These are phyloP conservation scores for Hygrophorus russula DNA, from an alignment of 768 basidiomycete genomes.

Conservation along the genomic window DNA sequence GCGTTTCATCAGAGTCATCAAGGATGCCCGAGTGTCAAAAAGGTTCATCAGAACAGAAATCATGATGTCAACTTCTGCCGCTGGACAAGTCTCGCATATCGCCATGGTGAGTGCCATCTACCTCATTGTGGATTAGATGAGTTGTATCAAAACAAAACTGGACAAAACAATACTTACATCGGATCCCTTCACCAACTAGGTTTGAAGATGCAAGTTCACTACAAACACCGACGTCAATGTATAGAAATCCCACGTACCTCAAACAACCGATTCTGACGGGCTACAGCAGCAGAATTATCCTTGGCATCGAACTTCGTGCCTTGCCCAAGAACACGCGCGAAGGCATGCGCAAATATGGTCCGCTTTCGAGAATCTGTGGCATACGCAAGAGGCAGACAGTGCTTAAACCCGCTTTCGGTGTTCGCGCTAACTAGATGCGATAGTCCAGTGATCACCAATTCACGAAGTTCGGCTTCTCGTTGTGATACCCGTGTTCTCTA, in stretches of 20 bases:
- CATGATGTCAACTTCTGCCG: slow-evolving; percentile 72
- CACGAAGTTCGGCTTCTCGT: slow-evolving; percentile 53
- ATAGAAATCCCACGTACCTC: slow-evolving; percentile 32
- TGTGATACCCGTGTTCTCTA: slow-evolving; percentile 34
- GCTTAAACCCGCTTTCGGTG: slow-evolving; percentile 81
- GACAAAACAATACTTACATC: slow-evolving; percentile 45
- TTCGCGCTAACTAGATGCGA: slow-evolving; percentile 77
- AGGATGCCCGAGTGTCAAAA: slow-evolving; percentile 65
- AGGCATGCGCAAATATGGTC: slow-evolving; percentile 75
- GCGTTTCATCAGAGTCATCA: slow-evolving; percentile 66
- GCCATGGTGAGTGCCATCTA: slow-evolving; percentile 75
- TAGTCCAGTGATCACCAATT: slow-evolving; percentile 70
- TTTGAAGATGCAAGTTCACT: background rate
- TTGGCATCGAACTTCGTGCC: slow-evolving; percentile 68
- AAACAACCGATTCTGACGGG: slow-evolving; percentile 40
- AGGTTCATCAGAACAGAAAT: slow-evolving; percentile 77
- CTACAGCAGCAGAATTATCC: slow-evolving; percentile 35
- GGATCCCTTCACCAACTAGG: slow-evolving; percentile 59
- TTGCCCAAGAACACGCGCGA: slow-evolving; percentile 68
- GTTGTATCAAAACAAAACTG: background rate
- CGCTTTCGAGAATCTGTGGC: slow-evolving; percentile 59
- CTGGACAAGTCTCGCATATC: slow-evolving; percentile 79
- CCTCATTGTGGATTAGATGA: background rate
- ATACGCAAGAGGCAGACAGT: slow-evolving; percentile 73
- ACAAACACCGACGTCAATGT: background rate